Conservation (phyloP, 2,329 filamentous ascomycete species). For the Purpureocillium lavendulum region DNA sequence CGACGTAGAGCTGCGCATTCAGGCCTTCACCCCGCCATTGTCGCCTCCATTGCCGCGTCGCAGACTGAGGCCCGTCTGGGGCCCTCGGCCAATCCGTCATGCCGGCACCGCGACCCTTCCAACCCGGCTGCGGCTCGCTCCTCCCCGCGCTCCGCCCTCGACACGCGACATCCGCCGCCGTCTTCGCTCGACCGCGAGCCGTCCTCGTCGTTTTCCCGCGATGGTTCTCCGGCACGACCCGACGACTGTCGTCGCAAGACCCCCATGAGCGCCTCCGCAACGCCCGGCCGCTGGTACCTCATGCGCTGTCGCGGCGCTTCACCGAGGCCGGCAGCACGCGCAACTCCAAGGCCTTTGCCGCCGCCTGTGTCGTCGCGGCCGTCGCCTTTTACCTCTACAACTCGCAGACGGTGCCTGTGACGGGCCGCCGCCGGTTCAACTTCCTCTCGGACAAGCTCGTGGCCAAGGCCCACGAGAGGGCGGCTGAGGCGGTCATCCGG, state of each 20-base stretch:
- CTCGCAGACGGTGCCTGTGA: constrained; percentile 64
- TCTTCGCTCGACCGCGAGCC: background rate
- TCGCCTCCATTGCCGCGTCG: no score
- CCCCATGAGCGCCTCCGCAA: constrained; percentile 17
- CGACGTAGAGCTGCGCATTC: no score
- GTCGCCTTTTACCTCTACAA: constrained; percentile 57
- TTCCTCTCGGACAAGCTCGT: constrained; percentile 49
- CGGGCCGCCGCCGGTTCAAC: constrained; percentile 67
- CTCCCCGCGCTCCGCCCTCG: no score
- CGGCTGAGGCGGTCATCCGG: constrained; percentile 35
- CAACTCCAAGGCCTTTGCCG: constrained; percentile 26
- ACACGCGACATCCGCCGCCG: background rate
- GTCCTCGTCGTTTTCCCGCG: constrained; percentile 7
- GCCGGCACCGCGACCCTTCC: no score
- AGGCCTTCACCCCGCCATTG: no score
- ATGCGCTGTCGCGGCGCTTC: constrained; percentile 16
- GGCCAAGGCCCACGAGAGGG: constrained; percentile 25
- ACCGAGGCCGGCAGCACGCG: constrained; percentile 17
- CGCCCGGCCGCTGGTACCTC: constrained; percentile 22
- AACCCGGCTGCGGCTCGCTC: no score
- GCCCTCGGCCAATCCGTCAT: no score
- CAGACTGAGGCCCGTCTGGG: no score
- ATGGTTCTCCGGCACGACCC: constrained; percentile 13
- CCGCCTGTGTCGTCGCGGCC: constrained; percentile 33
- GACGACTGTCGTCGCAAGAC: constrained; percentile 10